Base-by-base conservation (phyloP, 345 rosid genomes). In the Salix koriyanagi region DNA sequence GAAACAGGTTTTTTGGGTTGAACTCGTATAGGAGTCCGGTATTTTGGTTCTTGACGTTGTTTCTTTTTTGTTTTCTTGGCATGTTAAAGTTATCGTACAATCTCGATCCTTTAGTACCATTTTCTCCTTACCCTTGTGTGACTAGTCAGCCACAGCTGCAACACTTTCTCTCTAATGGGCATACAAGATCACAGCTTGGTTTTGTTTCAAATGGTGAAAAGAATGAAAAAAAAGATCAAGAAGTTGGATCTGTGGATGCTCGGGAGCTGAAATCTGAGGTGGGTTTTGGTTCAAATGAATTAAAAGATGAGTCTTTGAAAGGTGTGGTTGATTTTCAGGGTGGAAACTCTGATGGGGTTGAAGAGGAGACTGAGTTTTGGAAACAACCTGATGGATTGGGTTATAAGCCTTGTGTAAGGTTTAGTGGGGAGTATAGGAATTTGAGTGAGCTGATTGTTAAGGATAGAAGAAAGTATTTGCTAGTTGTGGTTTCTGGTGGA, bases 401-500 rank as follows among this genome's bases (percentile, higher is more conserved):
- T 7, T 96, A 90, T 79, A 85, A 80, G 77, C 97, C 99, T 14
- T 94, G 97, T 62, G 80, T 96, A 84, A 75, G 62, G 5, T 89
- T 94, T 81, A 91, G 85, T 65, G 3, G 11, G 46, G 90, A 83
- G 34, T 96, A 96, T 66, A 83, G 83, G 74, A 88, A 75, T 83
- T 83, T 80, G 21, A 91, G 87, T 70, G 81, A 79, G 65, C 77
- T 5, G 62, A 72, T 92, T 39, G 76, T 82, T 41, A 80, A 72
- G 76, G 81, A 85, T 76, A 85, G 89, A 81, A 88, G 80, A 68
- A 94, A 84, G 67, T 94, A 92, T 83, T 80, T 96, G 78, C 65
- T 96, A 80, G 99, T 94, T 32, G 98, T 94, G 56, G 99, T 96
- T 56, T 82, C 97, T 13, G 98, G 99, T 28, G 99, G 98, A 26